Conservation (phyloP, 140 eudicot species). For the Senecio squalidus region DNA sequence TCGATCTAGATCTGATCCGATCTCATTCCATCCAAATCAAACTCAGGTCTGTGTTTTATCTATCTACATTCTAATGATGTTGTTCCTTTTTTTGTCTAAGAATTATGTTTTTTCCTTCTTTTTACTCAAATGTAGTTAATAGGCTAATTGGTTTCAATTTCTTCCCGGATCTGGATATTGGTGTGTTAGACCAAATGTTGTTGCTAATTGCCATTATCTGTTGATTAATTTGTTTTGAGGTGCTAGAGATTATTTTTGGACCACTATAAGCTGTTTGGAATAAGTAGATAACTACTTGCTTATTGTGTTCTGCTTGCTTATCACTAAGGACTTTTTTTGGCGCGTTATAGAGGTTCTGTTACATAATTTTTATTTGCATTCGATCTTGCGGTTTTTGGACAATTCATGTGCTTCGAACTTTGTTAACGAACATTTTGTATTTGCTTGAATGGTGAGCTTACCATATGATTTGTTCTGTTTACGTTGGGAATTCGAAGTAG, state of each 20-base stretch:
- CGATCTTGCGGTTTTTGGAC: too few species aligned
- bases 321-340: too few species aligned
- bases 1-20: constrained; percentile 29
- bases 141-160: background rate
- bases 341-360: too few species aligned
- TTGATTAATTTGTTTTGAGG: background rate
- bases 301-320: too few species aligned
- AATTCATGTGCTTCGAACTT: background rate
- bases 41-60: constrained; percentile 13
- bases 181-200: constrained; percentile 13
- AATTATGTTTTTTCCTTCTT: background rate
- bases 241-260: background rate
- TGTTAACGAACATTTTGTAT: background rate
- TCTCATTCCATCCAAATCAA: constrained; percentile 17
- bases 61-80: constrained; percentile 1
- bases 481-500: constrained; percentile 3
- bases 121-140: background rate
- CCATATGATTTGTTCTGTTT: background rate
- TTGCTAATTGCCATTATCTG: background rate
- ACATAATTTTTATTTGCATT: too few species aligned
- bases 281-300: too few species aligned
- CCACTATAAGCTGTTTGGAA: too few species aligned
- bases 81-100: background rate
- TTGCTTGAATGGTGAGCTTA: background rate
- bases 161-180: constrained; percentile 13